Percentiles rank a stretch among this genome's conserved stretches.
Conservation (phyloP, 352 stramenopile species). For the Globisporangium iwayamae region DNA sequence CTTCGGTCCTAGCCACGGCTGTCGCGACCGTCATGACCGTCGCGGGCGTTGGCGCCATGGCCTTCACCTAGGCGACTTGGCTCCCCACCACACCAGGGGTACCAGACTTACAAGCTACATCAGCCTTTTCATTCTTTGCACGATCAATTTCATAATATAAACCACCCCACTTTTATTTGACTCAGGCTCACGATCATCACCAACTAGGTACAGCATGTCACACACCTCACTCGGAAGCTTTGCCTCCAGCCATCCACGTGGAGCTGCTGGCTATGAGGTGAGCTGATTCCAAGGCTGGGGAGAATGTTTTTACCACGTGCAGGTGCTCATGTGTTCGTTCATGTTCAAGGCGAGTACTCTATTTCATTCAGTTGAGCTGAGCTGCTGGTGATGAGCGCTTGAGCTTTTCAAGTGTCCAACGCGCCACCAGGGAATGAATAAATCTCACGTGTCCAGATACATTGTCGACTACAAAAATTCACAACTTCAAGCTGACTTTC, state of each 20-base stretch:
- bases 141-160: not conserved
- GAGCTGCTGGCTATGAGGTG: no score
- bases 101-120: not conserved
- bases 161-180: not conserved
- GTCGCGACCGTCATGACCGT: conserved; percentile 9
- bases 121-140: not conserved
- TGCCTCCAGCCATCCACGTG: no score
- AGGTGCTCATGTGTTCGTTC: no score
- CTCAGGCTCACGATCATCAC: not conserved
- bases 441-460: no score
- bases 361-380: no score
- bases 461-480: not conserved
- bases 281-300: no score
- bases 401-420: not conserved
- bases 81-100: no score
- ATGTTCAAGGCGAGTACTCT: no score
- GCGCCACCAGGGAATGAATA: no score
- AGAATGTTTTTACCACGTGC: no score
- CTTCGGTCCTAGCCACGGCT: conserved; percentile 17
- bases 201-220: not conserved
- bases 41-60: conserved; percentile 20
- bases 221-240: not conserved
- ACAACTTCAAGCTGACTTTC: not conserved
- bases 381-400: not conserved
- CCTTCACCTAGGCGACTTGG: conserved; percentile 28